Evolutionary conservation across 2,329 filamentous ascomycete genomes (phyloP).

Genomic region (Gaeumannomyces tritici): DNA sequence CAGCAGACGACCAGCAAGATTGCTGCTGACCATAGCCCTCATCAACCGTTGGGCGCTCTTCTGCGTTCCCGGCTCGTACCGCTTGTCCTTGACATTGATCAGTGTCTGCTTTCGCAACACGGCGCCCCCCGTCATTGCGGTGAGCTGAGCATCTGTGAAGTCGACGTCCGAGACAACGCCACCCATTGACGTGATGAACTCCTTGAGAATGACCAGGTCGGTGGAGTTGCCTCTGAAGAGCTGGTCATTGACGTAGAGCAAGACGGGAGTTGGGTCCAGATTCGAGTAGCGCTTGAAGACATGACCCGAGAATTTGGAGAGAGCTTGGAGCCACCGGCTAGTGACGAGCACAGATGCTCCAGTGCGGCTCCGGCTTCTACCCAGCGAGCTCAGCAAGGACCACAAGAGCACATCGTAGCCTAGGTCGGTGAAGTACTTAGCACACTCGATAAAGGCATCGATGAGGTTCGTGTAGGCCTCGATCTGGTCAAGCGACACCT

Average conservation of each 20-base stretch:
- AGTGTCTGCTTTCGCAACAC: constrained; percentile 72
- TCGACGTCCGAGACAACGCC: constrained; percentile 81
- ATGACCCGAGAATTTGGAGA: constrained; percentile 84
- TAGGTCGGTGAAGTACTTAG: constrained; percentile 84
- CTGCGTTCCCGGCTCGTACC: constrained; percentile 53
- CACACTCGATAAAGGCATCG: constrained; percentile 88
- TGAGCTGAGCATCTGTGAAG: constrained; percentile 79
- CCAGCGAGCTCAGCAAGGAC: constrained; percentile 71
- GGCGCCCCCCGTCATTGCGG: constrained; percentile 81
- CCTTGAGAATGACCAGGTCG: constrained; percentile 83
- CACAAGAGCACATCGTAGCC: constrained; percentile 91
- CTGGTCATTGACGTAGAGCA: constrained; percentile 85
- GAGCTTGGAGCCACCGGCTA: constrained; percentile 82
- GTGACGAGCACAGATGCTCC: constrained; percentile 60
- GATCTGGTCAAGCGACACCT: constrained; percentile 79
- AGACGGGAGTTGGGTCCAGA: constrained; percentile 73
- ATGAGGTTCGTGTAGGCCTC: constrained; percentile 94
- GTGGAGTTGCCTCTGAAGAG: constrained; percentile 75
- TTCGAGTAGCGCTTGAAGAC: constrained; percentile 79
- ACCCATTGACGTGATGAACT: constrained; percentile 86
- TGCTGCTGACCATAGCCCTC: constrained; percentile 66
- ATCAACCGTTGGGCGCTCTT: constrained; percentile 72
- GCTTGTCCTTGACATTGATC: constrained; percentile 69
- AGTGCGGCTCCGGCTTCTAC: constrained; percentile 51
- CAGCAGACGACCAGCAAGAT: constrained; percentile 73